Evolutionary conservation across 805 yeast species (phyloP), one percentile per base, ranked within the genome.

Genomic region (Candida vartiovaarae): DNA sequence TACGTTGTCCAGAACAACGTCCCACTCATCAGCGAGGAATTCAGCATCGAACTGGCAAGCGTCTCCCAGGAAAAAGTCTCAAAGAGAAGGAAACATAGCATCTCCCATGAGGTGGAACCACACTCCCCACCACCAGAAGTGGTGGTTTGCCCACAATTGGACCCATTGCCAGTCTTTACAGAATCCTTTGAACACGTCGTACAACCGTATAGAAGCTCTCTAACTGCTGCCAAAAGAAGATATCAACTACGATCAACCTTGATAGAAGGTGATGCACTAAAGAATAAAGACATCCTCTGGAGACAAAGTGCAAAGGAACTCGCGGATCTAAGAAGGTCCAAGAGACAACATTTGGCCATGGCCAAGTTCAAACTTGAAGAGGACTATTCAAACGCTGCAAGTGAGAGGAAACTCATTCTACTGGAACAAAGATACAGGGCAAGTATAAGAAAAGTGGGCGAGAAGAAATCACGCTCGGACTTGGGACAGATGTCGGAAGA

Each of bases 221-320:
- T 59, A 8, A 6, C 41, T 8, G 32, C 47, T 5, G 34, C 54
- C 4, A 52, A 43, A 34, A 39, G 46, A 11, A 51, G 47, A 34
- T 52, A 47, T 24, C 39, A 52, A 5, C 54, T 54, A 31, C 51
- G 50, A 2, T 44, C 55, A 2, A 45, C 46, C 6, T 29, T 57
- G 28, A 48, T 54, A 28, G 59, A 56, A 32, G 32, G 40, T 3
- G 40, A 49, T 3, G 42, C 58, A 4, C 43, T 41, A 23, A 36
- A 39, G 8, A 47, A 52, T 8, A 38, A 46, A 3, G 55, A 52
- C 4, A 28, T 55, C 3, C 40, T 48, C 4, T 60, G 63, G 63
- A 47, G 49, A 34, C 57, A 54, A 36, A 45, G 48, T 30, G 34
- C 45, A 6, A 51, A 52, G 26, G 51, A 50, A 26, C 43, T 48